Base-by-base conservation (phyloP, 2,329 filamentous ascomycete genomes). In the Tolypocladium guangdongense region DNA sequence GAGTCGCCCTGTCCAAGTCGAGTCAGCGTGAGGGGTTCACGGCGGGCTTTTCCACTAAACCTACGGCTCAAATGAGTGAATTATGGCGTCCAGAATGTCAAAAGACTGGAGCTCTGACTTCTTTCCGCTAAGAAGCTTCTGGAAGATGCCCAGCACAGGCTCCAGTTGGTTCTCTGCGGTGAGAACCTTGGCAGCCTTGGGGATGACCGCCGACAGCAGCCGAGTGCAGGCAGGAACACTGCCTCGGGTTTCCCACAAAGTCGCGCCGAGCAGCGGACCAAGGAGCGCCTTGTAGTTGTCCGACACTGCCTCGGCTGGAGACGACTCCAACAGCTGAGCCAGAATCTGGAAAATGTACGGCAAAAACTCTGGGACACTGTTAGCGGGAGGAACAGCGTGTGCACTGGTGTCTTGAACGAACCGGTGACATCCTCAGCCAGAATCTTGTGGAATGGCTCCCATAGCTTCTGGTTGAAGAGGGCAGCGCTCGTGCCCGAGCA, bases 331-430 rank as follows among this genome's bases (percentile, higher is more conserved):
- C 16, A 99, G 80, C 51, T 92, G 88, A 3, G 92, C 89, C 58
- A 97, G 88, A 37, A 99, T 81, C 68, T 99, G 93, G 77, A 99
- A 96, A 52, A 97, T 84, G 62, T 97, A 99, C 6, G 92, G 93
- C 65, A 90, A 86, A 66, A 99, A 99, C 71, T 99, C 93, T 86
- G 59, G 12, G 36, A 41, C 30, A 18, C 24, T 30, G 36, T 64
- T 74, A 48, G 32, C 49, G 39, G 4, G 5, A 22, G 10, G 24
- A 24, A 48, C 18, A 33, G 16, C 4, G 43, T n/a, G 20, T 12
- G 16, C 16, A 45, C 33, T 22, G 22, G 56, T 22, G 57, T 51
- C 30, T 36, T 16, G 8, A 52, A 58, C 74, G 64, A 72, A 87
- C 85, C 85, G 59, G 90, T 85, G 30, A 97, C 86, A 63, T 93